Conservation (phyloP, 495 filamentous ascomycete species). For the Trichocladium uniseriatum region DNA sequence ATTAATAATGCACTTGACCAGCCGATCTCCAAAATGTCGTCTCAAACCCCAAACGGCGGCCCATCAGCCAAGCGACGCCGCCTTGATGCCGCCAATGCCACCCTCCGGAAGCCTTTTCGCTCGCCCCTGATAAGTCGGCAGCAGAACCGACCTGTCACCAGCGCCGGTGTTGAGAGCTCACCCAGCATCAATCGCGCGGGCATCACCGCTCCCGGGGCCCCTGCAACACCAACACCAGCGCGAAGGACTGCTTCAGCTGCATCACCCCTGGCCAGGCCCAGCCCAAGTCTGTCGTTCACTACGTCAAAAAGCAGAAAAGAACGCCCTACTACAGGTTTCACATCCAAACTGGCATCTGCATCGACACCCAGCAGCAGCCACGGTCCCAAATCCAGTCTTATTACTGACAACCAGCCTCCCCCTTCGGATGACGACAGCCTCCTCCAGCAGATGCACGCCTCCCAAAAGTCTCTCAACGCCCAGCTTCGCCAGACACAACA, state of each 20-base stretch:
- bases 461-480: not conserved
- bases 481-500: slow-evolving; percentile 6
- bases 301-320: no score
- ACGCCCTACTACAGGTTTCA: no score
- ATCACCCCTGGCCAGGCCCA: not conserved
- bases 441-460: slow-evolving; percentile 3
- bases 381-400: no score
- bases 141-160: not conserved
- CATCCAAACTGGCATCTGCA: no score
- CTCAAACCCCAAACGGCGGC: slow-evolving; percentile 16
- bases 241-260: not conserved
- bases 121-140: slow-evolving; percentile 22
- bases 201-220: no score
- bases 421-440: not conserved
- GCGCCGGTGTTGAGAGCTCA: not conserved
- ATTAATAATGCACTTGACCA: slow-evolving; percentile 2
- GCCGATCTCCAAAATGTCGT: slow-evolving; percentile 9
- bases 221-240: not conserved
- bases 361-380: no score
- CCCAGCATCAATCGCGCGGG: not conserved
- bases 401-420: not conserved
- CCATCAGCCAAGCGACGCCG: slow-evolving; percentile 26
- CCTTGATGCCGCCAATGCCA: slow-evolving; percentile 20
- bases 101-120: slow-evolving; percentile 23
- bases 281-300: not conserved